phyloP scores from a whole-genome alignment of 2,329 filamentous ascomycete species.

The Colletotrichum chrysophilum region DNA sequence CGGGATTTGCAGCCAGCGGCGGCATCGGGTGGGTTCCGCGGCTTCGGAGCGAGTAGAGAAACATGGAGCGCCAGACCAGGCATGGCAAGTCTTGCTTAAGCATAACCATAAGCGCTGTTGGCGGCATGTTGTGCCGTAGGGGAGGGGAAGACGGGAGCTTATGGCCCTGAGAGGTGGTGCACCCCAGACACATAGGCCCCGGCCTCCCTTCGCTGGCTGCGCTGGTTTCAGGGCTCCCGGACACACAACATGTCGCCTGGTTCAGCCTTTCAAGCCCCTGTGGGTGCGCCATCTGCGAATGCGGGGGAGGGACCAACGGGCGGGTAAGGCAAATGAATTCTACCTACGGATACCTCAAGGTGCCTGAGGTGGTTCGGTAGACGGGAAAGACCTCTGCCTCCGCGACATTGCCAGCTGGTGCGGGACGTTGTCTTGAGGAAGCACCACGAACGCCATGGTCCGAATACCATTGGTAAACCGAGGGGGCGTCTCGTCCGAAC shows the following conservation, averaged over 20 bases:
- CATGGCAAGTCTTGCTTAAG: not conserved
- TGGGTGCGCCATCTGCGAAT: not conserved
- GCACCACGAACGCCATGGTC: not conserved
- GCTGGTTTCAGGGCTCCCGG: not conserved
- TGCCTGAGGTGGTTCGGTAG: not conserved
- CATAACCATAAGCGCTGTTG: not conserved
- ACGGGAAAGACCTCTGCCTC: not conserved
- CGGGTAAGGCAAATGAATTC: not conserved
- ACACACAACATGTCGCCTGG: not conserved
- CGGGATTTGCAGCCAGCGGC: not conserved
- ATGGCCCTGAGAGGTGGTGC: not conserved
- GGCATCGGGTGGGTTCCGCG: constrained; percentile 1
- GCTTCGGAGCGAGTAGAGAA: not conserved
- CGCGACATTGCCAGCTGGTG: not conserved
- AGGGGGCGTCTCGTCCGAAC: not conserved
- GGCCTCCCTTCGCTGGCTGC: not conserved
- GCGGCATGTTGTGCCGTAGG: not conserved
- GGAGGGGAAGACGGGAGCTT: not conserved
- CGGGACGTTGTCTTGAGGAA: not conserved
- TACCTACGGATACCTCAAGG: not conserved
- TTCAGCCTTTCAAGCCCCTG: not conserved
- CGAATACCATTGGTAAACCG: not conserved
- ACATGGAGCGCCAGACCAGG: not conserved
- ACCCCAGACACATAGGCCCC: not conserved
- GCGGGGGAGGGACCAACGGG: not conserved